These are phyloP conservation scores for Panicum miliaceum DNA, from an alignment of 176 grass and related monocot species.

Conservation along the genomic window DNA sequence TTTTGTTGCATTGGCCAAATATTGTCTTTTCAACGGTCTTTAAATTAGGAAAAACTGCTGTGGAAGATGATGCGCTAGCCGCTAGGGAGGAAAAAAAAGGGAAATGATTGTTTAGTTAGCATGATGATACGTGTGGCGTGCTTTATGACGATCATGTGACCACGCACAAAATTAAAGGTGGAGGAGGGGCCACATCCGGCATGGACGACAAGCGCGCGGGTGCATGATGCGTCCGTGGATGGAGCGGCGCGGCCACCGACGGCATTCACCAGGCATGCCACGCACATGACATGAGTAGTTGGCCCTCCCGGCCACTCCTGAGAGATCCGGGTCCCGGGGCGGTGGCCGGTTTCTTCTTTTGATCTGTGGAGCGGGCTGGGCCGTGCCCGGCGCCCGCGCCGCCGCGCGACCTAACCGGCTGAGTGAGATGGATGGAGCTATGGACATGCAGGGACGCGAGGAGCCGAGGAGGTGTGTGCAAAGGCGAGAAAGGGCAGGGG, in stretches of 20 bases:
- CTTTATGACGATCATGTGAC: conserved; percentile 38
- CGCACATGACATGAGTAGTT: not conserved
- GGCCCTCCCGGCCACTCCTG: not conserved
- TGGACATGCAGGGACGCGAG: too few relatives aligned
- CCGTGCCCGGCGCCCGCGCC: too few relatives aligned
- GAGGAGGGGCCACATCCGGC: conserved; percentile 2
- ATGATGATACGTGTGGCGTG: conserved; percentile 1
- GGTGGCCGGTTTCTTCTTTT: not conserved
- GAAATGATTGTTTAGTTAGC: conserved; percentile 5
- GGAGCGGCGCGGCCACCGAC: not conserved
- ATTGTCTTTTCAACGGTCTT: too few relatives aligned
- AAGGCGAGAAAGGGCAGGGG: not conserved
- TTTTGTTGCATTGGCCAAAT: too few relatives aligned
- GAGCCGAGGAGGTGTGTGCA: too few relatives aligned
- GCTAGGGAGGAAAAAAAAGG: not conserved
- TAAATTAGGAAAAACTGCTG: too few relatives aligned
- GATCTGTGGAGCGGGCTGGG: not conserved
- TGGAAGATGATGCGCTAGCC: too few relatives aligned
- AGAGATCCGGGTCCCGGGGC: not conserved
- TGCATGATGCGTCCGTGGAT: conserved; percentile 24
- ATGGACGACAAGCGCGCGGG: not conserved
- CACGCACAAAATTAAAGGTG: conserved; percentile 36
- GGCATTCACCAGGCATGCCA: not conserved
- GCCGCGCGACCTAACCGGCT: not conserved
- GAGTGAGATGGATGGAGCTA: too few relatives aligned